Evolutionary conservation across 192 early-diverging fungal species (phyloP), one percentile per base, ranked within the genome.

Genomic region (Mortierella alpina): DNA sequence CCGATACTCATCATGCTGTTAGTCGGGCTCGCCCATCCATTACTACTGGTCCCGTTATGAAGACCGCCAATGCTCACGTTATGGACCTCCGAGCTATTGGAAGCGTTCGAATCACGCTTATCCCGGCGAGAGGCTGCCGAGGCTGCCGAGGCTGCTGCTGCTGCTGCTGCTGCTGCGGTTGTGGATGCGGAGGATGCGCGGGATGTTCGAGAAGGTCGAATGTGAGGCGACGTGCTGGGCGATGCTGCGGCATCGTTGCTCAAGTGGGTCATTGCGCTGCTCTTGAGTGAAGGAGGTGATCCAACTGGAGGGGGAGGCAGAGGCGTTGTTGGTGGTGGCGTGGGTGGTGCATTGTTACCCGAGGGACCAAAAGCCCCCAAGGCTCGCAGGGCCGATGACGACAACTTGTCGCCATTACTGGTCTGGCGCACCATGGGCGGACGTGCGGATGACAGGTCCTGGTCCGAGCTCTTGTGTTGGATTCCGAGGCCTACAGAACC

Each of bases 321-420:
- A 23, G 75, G 72, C 7, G 53, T 45, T 17, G 72, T 63, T 7
- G 77, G 73, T 61, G 77, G 77, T 17, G 76, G 76, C 4, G 68
- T 58, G 7, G 72, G 23, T 40, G 78, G 77, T 52, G 78, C 58
- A 31, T 3, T 45, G 53, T 18, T 14, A 39, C 60, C 17, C 39
- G 58, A n/a, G 40, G 58, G 58, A 17, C 58, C 54, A 44, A 70
- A 56, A 15, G 74, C 68, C 7, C 70, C 17, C 9, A 73, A 49
- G 14, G 70, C 52, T 15, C 69, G 68, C 55, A 75, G 61, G 0
- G 59, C 63, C 1, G 78, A 73, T 0, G 31, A 31, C 1, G 73
- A 61, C 44, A 78, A 60, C 23, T 52, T 70, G 10, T 74, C 81
- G 14, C 14, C 56, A 31, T 31, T 31, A 31, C 31, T 31, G 31